Percentiles rank a stretch among this genome's conserved stretches.
phyloP scores from a whole-genome alignment of 192 early-diverging fungal species.

The Allomyces macrogynus region DNA sequence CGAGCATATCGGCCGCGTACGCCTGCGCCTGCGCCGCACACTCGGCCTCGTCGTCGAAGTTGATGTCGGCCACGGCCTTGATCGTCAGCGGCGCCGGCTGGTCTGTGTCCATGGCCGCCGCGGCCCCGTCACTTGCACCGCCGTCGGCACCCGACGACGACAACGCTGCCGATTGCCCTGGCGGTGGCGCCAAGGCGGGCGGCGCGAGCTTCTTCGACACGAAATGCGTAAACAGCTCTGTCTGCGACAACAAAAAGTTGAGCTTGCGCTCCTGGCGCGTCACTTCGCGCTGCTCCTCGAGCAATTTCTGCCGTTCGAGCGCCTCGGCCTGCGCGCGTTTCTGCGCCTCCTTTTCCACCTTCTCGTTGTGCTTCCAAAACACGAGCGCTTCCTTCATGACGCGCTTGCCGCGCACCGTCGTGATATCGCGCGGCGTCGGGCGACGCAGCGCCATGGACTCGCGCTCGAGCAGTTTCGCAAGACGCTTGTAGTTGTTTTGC shows the following conservation, averaged over 20 bases:
- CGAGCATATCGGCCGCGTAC: slow-evolving; percentile 57
- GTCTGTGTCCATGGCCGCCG: not conserved
- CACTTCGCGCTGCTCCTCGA: slow-evolving; percentile 65
- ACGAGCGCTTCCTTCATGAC: slow-evolving; percentile 43
- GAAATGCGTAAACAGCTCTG: slow-evolving; percentile 82
- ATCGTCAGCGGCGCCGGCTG: not conserved
- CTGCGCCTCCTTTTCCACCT: slow-evolving; percentile 67
- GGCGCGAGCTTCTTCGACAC: slow-evolving; percentile 52
- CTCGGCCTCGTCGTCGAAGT: slow-evolving; percentile 66
- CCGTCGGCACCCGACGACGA: not conserved
- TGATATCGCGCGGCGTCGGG: not conserved
- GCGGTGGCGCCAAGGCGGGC: not conserved
- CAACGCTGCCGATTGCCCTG: slow-evolving; percentile 7
- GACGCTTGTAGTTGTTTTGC: not conserved
- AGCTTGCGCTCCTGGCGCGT: slow-evolving; percentile 69
- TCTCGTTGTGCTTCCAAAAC: slow-evolving; percentile 81
- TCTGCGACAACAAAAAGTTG: slow-evolving; percentile 81
- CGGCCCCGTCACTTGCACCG: slow-evolving; percentile 2
- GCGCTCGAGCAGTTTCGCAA: not conserved
- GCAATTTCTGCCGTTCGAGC: slow-evolving; percentile 45
- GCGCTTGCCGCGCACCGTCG: not conserved
- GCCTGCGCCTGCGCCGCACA: slow-evolving; percentile 45
- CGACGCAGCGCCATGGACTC: not conserved
- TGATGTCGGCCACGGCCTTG: slow-evolving; percentile 29
- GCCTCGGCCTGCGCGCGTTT: slow-evolving; percentile 78